phyloP scores from a whole-genome alignment of 108 stramenopile species.

The Cyclotella atomus region DNA sequence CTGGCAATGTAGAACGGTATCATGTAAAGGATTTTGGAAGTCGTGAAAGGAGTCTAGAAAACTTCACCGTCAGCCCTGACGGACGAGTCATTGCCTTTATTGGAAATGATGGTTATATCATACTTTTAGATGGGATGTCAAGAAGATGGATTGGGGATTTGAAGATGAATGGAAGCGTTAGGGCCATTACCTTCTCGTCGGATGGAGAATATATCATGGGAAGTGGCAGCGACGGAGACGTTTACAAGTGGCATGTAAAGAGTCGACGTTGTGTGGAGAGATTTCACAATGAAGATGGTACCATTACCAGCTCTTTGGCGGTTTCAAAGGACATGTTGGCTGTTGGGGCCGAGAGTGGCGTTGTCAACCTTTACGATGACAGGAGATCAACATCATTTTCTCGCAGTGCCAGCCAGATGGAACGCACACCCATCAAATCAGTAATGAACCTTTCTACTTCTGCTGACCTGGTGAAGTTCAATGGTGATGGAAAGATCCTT shows the following conservation, averaged over 20 bases:
- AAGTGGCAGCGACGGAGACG: constrained; percentile 93
- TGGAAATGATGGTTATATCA: constrained; percentile 94
- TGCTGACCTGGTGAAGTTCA: constrained; percentile 83
- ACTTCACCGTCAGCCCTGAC: constrained; percentile 81
- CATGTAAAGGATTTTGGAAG: constrained; percentile 76
- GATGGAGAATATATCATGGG: constrained; percentile 85
- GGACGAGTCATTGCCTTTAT: constrained; percentile 87
- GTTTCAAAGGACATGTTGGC: constrained; percentile 65
- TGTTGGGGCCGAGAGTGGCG: constrained; percentile 95
- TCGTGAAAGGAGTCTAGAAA: constrained; percentile 85
- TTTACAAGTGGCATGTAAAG: constrained; percentile 91
- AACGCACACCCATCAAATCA: constrained; percentile 80
- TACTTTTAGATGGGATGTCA: constrained; percentile 78
- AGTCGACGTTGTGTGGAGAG: constrained; percentile 81
- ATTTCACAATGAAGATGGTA: constrained; percentile 93
- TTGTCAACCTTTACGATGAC: constrained; percentile 90
- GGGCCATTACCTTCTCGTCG: constrained; percentile 81
- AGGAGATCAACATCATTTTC: constrained; percentile 11
- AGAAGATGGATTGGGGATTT: constrained; percentile 89
- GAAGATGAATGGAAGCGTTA: constrained; percentile 93
- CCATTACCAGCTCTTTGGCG: constrained; percentile 81
- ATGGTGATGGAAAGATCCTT: constrained; percentile 90
- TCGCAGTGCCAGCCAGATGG: constrained; percentile 3
- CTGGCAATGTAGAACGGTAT: constrained; percentile 67
- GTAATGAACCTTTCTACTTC: constrained; percentile 94